Base-by-base conservation (phyloP, 2,329 filamentous ascomycete genomes). In the Nannizzia gypsea region DNA sequence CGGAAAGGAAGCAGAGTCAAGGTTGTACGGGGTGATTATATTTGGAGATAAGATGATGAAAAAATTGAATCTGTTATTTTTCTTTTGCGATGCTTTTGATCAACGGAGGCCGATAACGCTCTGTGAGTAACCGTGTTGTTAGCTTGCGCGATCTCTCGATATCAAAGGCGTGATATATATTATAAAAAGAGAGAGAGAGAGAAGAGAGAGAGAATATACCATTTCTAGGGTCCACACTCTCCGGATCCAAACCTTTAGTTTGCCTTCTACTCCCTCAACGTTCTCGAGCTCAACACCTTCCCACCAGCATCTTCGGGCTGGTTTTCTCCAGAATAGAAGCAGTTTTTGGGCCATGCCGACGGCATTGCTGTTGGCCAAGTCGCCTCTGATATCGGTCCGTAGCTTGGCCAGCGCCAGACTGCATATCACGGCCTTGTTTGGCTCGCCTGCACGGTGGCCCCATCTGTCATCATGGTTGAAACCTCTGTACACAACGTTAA, bases 291-390 rank as follows among this genome's bases (percentile, higher is more conserved):
- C 91, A 40, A 99, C 88, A 24, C 93, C 93, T 73, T 99, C 93
- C 93, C 93, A 99, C 93, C 93, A 99, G 79, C 93, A 99, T 72
- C 93, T 83, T 63, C 93, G 81, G 13, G 93, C 93, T 15, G 93
- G 93, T 76, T 99, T 99, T 65, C 93, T 84, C 93, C 93, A 99
- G 78, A 99, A 99, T 2, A 99, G 81, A 13, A 99, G 81, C 54
- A 99, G 82, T 77, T 99, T 99, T 74, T 99, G 93, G 11, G 93
- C 93, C 93, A 99, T 99, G 58, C 92, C 92, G 17, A 97, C 90
- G 0, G 90, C 88, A 71, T 83, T 85, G 67, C 78, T 83, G 68
- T 86, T 90, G 66, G 81, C 85, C 57, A 88, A 78, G 66, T 91
- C 89, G 59, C 90, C 82, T 63, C 79, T 85, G 68, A 95, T 90